phyloP scores from a whole-genome alignment of 352 stramenopile species.

The Phytophthora capsici region DNA sequence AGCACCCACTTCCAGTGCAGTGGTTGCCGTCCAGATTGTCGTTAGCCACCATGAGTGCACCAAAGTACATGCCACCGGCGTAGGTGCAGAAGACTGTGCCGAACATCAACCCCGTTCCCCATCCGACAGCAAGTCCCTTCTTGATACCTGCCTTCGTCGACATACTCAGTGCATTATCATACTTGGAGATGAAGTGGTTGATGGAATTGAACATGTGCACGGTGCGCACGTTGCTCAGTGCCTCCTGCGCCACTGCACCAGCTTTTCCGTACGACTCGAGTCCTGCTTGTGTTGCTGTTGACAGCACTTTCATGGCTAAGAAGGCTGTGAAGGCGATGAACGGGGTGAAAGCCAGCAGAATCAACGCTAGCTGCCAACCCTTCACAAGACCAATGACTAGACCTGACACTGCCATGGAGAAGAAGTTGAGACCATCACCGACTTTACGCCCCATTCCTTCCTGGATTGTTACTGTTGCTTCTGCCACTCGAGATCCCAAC shows the following conservation, averaged over 20 bases:
- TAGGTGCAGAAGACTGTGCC: slow-evolving; percentile 76
- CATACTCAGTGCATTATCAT: slow-evolving; percentile 50
- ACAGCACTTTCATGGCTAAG: slow-evolving; percentile 59
- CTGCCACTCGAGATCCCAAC: slow-evolving; percentile 52
- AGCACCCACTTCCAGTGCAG: slow-evolving; percentile 52
- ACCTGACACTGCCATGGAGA: slow-evolving; percentile 65
- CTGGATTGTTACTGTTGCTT: slow-evolving; percentile 66
- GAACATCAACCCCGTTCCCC: slow-evolving; percentile 73
- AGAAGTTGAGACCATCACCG: slow-evolving; percentile 62
- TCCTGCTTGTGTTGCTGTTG: slow-evolving; percentile 49
- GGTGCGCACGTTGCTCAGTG: slow-evolving; percentile 73
- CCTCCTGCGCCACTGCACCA: slow-evolving; percentile 75
- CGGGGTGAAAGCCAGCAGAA: slow-evolving; percentile 71
- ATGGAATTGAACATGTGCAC: slow-evolving; percentile 85
- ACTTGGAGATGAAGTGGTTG: slow-evolving; percentile 63
- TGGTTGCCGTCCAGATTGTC: slow-evolving; percentile 55
- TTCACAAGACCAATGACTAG: slow-evolving; percentile 71
- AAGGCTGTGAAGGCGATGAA: slow-evolving; percentile 61
- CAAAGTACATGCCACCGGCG: slow-evolving; percentile 81
- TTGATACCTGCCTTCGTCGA: slow-evolving; percentile 60
- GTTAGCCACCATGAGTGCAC: slow-evolving; percentile 66
- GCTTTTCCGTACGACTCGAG: slow-evolving; percentile 72
- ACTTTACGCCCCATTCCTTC: slow-evolving; percentile 70
- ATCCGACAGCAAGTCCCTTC: slow-evolving; percentile 54
- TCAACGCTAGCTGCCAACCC: slow-evolving; percentile 70